A percentile compares a stretch with the other conserved stretches of the same genome.
These are phyloP conservation scores for Apiotrichum gamsii DNA, from an alignment of 1,284 basidiomycete species.

Conservation along the genomic window DNA sequence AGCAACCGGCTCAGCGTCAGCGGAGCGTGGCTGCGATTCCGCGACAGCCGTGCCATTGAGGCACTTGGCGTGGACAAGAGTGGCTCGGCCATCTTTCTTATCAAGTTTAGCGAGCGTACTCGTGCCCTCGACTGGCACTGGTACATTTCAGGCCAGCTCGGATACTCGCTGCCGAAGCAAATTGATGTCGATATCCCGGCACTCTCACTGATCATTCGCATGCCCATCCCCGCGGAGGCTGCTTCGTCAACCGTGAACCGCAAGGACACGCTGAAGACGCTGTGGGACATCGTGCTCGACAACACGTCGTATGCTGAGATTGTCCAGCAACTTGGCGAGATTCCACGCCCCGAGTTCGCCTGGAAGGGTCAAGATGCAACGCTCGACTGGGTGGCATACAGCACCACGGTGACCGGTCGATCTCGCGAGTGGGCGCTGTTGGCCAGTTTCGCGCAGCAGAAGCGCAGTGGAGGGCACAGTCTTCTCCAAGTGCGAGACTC, in stretches of 20 bases:
- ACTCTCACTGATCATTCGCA: conserved; percentile 30
- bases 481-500: conserved; percentile 37
- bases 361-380: conserved; percentile 35
- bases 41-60: conserved; percentile 5
- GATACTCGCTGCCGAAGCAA: conserved; percentile 29
- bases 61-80: conserved; percentile 4
- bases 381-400: conserved; percentile 44
- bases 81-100: conserved; percentile 29
- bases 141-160: conserved; percentile 42
- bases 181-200: conserved; percentile 37
- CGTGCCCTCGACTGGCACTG: conserved; percentile 46
- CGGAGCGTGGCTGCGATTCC: neutral
- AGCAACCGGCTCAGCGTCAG: neutral
- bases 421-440: conserved; percentile 39
- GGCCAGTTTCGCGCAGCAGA: conserved; percentile 26
- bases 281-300: conserved; percentile 30
- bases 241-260: conserved; percentile 21
- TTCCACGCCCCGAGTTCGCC: conserved; percentile 30
- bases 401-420: conserved; percentile 30
- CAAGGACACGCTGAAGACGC: conserved; percentile 20
- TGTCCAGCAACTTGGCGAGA: conserved; percentile 15
- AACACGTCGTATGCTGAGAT: conserved; percentile 26
- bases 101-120: conserved; percentile 37
- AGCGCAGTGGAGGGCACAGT: conserved; percentile 10
- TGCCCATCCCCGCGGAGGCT: conserved; percentile 31